Conservation (phyloP, 108 stramenopile genomes). For the Nannochloropsis gaditana region DNA sequence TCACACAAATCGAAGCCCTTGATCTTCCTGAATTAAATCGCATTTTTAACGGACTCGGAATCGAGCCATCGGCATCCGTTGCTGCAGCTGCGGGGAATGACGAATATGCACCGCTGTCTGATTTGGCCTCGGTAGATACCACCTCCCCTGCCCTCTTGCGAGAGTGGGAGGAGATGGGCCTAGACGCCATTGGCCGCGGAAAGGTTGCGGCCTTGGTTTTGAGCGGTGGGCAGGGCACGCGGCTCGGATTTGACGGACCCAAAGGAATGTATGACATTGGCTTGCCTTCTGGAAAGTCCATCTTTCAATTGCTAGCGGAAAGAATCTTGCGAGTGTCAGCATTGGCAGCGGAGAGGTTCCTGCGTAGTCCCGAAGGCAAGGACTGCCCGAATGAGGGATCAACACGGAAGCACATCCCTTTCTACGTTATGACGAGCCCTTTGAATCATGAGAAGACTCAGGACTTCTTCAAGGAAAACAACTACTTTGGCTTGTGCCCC, state of each 20-base stretch:
- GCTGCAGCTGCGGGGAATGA: not conserved
- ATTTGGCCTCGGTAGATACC: not conserved
- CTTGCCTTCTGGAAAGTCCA: slow-evolving; percentile 67
- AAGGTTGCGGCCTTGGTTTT: slow-evolving; percentile 84
- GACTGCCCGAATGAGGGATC: not conserved
- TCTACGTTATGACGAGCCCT: slow-evolving; percentile 96
- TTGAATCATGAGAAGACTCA: slow-evolving; percentile 78
- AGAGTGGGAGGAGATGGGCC: slow-evolving; percentile 39
- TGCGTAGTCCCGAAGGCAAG: not conserved
- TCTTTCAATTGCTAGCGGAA: slow-evolving; percentile 79
- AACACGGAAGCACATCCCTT: slow-evolving; percentile 54
- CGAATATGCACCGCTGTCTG: not conserved
- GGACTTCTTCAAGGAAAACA: slow-evolving; percentile 64
- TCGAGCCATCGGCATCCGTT: slow-evolving; percentile 23
- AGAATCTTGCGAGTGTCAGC: slow-evolving; percentile 61
- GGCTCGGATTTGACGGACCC: slow-evolving; percentile 85
- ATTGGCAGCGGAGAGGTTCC: slow-evolving; percentile 34
- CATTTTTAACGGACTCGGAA: slow-evolving; percentile 39
- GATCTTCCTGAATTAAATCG: slow-evolving; percentile 34
- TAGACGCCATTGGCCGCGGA: slow-evolving; percentile 43
- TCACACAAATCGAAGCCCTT: slow-evolving; percentile 44
- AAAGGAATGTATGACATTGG: slow-evolving; percentile 95
- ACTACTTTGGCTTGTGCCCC: slow-evolving; percentile 68
- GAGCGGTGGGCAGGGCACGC: slow-evolving; percentile 91
- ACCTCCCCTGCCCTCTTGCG: not conserved